phyloP scores from a whole-genome alignment of 805 yeast genomes.

The Sporopachydermia lactativora region DNA sequence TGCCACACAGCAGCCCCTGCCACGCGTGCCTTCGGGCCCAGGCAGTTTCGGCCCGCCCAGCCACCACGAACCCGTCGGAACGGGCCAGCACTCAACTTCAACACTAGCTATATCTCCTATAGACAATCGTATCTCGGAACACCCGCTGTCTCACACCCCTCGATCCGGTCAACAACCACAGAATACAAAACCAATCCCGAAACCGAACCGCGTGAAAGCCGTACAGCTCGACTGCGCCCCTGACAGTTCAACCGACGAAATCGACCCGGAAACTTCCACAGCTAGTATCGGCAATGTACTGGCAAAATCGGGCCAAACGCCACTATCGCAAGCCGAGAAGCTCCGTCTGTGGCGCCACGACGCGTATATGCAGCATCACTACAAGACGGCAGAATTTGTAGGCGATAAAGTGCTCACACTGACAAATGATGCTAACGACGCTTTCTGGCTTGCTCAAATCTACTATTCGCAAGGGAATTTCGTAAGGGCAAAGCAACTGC shows the following conservation, averaged over 20 bases:
- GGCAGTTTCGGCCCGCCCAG: no score
- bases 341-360: constrained; percentile 88
- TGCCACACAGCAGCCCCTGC: no score
- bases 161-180: background rate
- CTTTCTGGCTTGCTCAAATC: constrained; percentile 93
- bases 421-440: constrained; percentile 83
- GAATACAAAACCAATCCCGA: background rate
- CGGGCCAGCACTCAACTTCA: constrained; percentile 9
- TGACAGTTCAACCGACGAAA: background rate
- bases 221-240: background rate
- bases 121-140: background rate
- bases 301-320: constrained; percentile 20
- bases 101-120: constrained; percentile 8
- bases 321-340: constrained; percentile 68
- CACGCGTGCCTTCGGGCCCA: no score
- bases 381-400: constrained; percentile 75
- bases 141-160: background rate
- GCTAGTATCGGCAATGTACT: constrained; percentile 11
- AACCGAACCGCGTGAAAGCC: background rate
- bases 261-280: constrained; percentile 1
- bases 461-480: constrained; percentile 64
- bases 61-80: no score
- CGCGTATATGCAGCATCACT: constrained; percentile 84
- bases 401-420: constrained; percentile 83
- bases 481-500: constrained; percentile 61